These are phyloP conservation scores for Eucalyptus sp. DNA, from an alignment of 345 rosid genomes.

Conservation along the genomic window DNA sequence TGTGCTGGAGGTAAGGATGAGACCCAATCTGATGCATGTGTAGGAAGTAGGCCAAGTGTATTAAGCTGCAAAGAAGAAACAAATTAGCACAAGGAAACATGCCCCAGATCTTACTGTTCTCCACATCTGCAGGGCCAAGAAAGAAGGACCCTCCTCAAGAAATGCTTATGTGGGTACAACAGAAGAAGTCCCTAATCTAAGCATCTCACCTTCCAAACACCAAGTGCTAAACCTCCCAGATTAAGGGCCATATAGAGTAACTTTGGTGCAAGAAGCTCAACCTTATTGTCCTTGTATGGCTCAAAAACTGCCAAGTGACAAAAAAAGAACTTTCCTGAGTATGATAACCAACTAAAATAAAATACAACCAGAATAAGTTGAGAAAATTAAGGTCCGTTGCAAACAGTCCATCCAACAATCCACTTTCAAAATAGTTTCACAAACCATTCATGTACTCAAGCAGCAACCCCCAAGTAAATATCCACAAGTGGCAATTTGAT, in stretches of 20 bases:
- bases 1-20: slow-evolving; percentile 94
- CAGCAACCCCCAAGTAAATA: not conserved
- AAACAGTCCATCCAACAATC: not conserved
- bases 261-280: slow-evolving; percentile 86
- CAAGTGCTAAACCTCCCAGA: slow-evolving; percentile 85
- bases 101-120: not conserved
- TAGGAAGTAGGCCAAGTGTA: slow-evolving; percentile 95
- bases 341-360: not conserved
- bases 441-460: not conserved
- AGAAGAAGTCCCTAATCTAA: not conserved
- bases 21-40: slow-evolving; percentile 99
- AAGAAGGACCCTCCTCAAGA: not conserved
- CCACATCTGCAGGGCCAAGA: not conserved
- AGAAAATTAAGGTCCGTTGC: not conserved
- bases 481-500: not conserved
- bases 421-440: not conserved
- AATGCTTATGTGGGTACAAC: not conserved
- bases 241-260: slow-evolving; percentile 87
- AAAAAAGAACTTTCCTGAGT: not conserved
- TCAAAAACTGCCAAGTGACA: slow-evolving; percentile 60
- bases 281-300: slow-evolving; percentile 90
- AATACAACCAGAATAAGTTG: not conserved
- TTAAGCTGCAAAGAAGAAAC: slow-evolving; percentile 56
- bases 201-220: slow-evolving; percentile 88
- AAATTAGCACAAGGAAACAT: not conserved